phyloP scores from a whole-genome alignment of 805 yeast species.

The Priceomyces haplophilus region DNA sequence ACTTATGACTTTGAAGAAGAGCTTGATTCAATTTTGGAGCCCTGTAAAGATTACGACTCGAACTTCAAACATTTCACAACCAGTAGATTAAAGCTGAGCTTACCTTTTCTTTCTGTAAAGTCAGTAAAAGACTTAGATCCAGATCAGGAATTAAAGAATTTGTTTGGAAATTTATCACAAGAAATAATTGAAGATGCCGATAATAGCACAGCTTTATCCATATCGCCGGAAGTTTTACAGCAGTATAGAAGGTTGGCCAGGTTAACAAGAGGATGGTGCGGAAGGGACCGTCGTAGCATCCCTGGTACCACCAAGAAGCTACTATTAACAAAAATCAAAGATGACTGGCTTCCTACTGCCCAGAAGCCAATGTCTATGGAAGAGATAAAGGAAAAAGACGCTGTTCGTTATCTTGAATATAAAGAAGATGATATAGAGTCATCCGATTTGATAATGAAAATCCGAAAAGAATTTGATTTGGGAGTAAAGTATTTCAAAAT shows the following conservation, averaged over 20 bases:
- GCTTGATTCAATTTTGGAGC: constrained; percentile 21
- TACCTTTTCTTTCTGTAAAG: constrained; percentile 41
- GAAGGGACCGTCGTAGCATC: constrained; percentile 65
- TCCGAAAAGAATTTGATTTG: constrained; percentile 27
- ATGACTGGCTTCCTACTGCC: constrained; percentile 75
- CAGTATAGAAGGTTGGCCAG: constrained; percentile 58
- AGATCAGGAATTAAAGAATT: constrained; percentile 64
- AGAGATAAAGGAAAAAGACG: constrained; percentile 41
- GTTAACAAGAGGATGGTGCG: constrained; percentile 81
- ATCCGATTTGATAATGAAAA: constrained; percentile 26
- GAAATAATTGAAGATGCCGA: constrained; percentile 74
- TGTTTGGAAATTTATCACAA: constrained; percentile 69
- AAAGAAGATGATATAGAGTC: constrained; percentile 31
- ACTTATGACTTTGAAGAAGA: constrained; percentile 25
- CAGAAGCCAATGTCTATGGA: constrained; percentile 62
- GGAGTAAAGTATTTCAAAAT: constrained; percentile 61
- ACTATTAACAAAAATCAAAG: constrained; percentile 66
- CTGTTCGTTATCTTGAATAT: constrained; percentile 32
- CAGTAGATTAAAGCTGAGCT: constrained; percentile 36
- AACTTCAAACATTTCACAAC: constrained; percentile 47
- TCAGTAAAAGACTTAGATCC: constrained; percentile 61
- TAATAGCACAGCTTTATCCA: constrained; percentile 65
- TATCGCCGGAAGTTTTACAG: constrained; percentile 64
- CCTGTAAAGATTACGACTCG: constrained; percentile 39
- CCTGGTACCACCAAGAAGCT: constrained; percentile 75